Evolutionary conservation across 2,329 filamentous ascomycete genomes (phyloP).

Genomic region (Cryoendolithus antarcticus): DNA sequence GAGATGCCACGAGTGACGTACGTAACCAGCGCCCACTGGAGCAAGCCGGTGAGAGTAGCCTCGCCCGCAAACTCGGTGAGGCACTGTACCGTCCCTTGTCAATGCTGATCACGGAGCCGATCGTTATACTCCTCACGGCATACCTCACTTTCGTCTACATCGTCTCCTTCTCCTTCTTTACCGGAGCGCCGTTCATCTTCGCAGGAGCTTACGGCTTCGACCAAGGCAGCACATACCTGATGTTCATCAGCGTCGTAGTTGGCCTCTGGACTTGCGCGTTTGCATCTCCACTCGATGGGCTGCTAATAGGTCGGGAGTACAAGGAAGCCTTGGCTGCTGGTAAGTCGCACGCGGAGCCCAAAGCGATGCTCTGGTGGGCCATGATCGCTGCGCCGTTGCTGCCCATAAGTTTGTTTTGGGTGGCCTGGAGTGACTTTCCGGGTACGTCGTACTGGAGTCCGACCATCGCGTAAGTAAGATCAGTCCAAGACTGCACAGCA

Average conservation of each 20-base stretch:
- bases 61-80: background rate
- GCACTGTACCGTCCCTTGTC: constrained; percentile 9
- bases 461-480: background rate
- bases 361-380: constrained; percentile 32
- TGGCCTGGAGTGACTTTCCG: constrained; percentile 36
- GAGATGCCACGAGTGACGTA: constrained; percentile 14
- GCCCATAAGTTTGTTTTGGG: constrained; percentile 38
- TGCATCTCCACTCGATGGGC: constrained; percentile 20
- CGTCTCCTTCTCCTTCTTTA: constrained; percentile 20
- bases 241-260: constrained; percentile 34
- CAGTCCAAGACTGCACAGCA: background rate
- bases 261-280: constrained; percentile 21
- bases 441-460: constrained; percentile 1
- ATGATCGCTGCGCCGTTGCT: constrained; percentile 32
- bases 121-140: constrained; percentile 37
- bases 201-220: constrained; percentile 28
- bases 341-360: constrained; percentile 10
- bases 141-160: constrained; percentile 41
- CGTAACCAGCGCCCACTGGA: constrained; percentile 14
- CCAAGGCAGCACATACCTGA: constrained; percentile 31
- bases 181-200: constrained; percentile 1
- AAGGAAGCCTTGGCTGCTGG: constrained; percentile 10
- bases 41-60: constrained; percentile 1
- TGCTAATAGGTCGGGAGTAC: constrained; percentile 12
- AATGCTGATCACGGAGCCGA: constrained; percentile 24